phyloP scores from a whole-genome alignment of 345 rosid species.

The Boechera stricta region DNA sequence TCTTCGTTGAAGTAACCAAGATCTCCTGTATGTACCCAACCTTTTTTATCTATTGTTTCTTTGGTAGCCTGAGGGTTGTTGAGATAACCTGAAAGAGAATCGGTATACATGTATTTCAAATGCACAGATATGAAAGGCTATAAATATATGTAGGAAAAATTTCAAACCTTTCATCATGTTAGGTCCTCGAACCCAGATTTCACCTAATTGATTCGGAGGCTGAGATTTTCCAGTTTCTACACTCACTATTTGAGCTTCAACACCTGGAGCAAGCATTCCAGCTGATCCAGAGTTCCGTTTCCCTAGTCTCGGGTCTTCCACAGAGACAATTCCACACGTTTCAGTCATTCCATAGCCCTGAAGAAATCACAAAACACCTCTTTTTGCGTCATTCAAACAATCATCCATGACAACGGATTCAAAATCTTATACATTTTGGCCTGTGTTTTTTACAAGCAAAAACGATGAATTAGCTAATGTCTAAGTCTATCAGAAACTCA shows the following conservation, averaged over 20 bases:
- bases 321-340: constrained; percentile 67
- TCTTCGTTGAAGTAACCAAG: constrained; percentile 85
- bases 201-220: constrained; percentile 81
- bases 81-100: constrained; percentile 66
- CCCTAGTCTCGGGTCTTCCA: constrained; percentile 60
- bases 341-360: constrained; percentile 98
- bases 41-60: constrained; percentile 69
- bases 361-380: constrained; percentile 36
- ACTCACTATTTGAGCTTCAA: constrained; percentile 77
- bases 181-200: constrained; percentile 89
- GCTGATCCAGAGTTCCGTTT: constrained; percentile 67
- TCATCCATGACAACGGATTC: neutral
- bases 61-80: constrained; percentile 84
- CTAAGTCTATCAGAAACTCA: constrained; percentile 18
- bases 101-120: neutral
- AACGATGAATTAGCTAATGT: constrained; percentile 3
- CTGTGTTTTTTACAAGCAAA: constrained; percentile 10
- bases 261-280: constrained; percentile 68
- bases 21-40: constrained; percentile 95
- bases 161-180: constrained; percentile 74
- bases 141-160: neutral
- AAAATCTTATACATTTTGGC: neutral
- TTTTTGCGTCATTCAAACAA: constrained; percentile 16
- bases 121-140: neutral
- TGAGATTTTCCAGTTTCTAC: constrained; percentile 66